Evolutionary conservation across 331 rosid genomes (phyloP).

Genomic region (Cydonia oblonga): DNA sequence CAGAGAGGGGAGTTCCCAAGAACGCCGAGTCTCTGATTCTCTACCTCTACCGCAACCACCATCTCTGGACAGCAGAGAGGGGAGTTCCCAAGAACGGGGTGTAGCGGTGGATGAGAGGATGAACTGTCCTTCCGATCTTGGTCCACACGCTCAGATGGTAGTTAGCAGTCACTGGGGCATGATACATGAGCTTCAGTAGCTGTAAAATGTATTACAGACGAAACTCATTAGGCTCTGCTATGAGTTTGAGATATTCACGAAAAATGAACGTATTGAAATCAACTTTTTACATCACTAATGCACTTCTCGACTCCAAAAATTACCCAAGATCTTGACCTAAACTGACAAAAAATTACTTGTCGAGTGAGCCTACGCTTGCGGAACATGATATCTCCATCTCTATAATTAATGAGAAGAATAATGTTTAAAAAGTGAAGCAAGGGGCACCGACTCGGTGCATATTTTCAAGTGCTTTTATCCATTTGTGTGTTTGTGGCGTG

Average conservation of each 20-base stretch:
- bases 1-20: no score
- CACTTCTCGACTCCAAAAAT: background rate
- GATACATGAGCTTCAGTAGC: constrained; percentile 92
- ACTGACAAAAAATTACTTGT: background rate
- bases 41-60: constrained; percentile 45
- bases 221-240: background rate
- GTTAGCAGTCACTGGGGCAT: constrained; percentile 65
- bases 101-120: constrained; percentile 55
- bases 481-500: background rate
- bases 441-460: background rate
- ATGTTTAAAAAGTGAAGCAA: background rate
- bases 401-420: background rate
- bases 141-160: constrained; percentile 88
- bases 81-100: constrained; percentile 69
- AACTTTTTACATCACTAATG: background rate
- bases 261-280: background rate
- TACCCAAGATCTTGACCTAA: background rate
- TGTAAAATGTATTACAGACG: constrained; percentile 13
- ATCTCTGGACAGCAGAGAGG: constrained; percentile 56
- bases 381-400: background rate
- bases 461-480: background rate
- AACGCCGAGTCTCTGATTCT: no score
- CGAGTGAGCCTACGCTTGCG: background rate
- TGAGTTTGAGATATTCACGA: background rate
- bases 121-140: constrained; percentile 46